Conservation (phyloP, 2,329 filamentous ascomycete genomes). For the Ilyonectria robusta region DNA sequence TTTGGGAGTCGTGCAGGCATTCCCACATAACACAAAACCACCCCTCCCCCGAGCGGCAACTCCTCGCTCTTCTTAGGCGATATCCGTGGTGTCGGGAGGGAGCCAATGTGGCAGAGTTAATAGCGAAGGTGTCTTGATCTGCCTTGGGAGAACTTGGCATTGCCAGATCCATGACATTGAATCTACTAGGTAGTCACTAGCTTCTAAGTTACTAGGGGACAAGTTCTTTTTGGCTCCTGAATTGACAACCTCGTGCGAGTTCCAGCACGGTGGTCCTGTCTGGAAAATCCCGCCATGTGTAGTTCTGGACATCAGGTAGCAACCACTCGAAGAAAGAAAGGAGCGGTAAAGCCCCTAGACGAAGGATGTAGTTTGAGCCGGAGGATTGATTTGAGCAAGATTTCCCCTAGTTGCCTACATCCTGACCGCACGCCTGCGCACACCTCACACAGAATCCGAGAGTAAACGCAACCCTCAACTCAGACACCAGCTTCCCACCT, state of each 20-base stretch:
- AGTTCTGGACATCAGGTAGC: neutral
- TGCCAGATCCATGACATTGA: too few relatives aligned
- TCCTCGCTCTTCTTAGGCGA: neutral
- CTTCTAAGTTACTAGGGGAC: neutral
- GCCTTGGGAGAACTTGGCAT: too few relatives aligned
- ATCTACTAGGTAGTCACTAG: too few relatives aligned
- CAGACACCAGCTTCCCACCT: too few relatives aligned
- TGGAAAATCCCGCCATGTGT: neutral
- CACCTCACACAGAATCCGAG: too few relatives aligned
- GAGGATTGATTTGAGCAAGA: too few relatives aligned
- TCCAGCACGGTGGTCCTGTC: neutral
- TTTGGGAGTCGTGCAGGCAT: neutral
- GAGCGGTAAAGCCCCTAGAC: too few relatives aligned
- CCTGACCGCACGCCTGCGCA: too few relatives aligned
- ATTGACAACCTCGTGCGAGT: neutral
- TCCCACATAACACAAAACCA: neutral
- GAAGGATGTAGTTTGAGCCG: too few relatives aligned
- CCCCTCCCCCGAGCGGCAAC: neutral
- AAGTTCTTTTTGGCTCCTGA: neutral
- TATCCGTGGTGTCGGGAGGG: neutral
- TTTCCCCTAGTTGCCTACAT: too few relatives aligned
- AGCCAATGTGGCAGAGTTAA: neutral
- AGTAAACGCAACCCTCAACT: too few relatives aligned
- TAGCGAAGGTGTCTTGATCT: neutral
- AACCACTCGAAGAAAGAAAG: neutral